Conservation (phyloP, 208 protist genomes). For the Herpetomonas samuelpessoai region DNA sequence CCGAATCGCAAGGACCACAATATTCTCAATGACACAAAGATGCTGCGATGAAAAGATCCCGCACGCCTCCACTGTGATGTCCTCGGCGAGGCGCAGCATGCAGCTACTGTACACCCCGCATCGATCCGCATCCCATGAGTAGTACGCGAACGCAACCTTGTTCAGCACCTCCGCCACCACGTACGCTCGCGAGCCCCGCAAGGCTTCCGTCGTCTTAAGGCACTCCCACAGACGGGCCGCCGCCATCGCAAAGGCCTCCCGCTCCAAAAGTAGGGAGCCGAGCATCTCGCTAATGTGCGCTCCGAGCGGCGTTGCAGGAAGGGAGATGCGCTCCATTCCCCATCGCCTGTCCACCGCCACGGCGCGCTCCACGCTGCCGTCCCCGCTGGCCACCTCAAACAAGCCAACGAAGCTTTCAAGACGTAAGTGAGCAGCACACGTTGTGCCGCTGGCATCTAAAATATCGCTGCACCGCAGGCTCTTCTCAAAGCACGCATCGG, state of each 20-base stretch:
- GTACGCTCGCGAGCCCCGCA: conserved; percentile 31
- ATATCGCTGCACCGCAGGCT: conserved; percentile 27
- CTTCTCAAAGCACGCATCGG: conserved; percentile 21
- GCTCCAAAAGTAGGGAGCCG: conserved; percentile 38
- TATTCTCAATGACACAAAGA: conserved; percentile 47
- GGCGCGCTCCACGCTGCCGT: conserved; percentile 19
- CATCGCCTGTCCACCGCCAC: conserved; percentile 28
- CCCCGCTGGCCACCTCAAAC: conserved; percentile 28
- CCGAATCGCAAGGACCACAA: conserved; percentile 44
- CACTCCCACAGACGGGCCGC: conserved; percentile 42
- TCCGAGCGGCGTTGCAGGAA: conserved; percentile 25
- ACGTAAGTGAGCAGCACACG: conserved; percentile 19
- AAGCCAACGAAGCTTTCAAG: conserved; percentile 36
- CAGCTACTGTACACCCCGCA: conserved; percentile 46
- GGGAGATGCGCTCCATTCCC: conserved; percentile 21
- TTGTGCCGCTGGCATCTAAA: conserved; percentile 15
- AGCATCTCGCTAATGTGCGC: conserved; percentile 40
- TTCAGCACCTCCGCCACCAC: conserved; percentile 42
- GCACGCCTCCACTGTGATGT: conserved; percentile 28
- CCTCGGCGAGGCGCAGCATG: conserved; percentile 51
- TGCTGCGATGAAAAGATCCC: conserved; percentile 41
- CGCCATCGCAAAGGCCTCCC: conserved; percentile 27
- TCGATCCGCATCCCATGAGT: conserved; percentile 37
- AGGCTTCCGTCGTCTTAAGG: conserved; percentile 30
- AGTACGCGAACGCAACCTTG: conserved; percentile 56